Conservation (phyloP, 148 eudicot genomes). For the Spergularia marina region DNA sequence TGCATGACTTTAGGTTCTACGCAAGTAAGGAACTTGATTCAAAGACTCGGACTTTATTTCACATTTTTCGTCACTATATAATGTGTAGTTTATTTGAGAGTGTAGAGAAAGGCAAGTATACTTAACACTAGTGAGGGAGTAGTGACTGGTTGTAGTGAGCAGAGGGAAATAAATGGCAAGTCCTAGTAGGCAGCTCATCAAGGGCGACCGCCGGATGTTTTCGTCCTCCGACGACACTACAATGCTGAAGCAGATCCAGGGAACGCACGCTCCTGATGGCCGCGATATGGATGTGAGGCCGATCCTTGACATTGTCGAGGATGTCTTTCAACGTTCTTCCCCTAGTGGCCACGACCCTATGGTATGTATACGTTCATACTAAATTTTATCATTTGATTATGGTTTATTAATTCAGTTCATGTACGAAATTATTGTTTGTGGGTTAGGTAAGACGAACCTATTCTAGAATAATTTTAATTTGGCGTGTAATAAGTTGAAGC, state of each 20-base stretch:
- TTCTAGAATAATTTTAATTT: no score
- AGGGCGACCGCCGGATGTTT: conserved; percentile 60
- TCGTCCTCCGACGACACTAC: conserved; percentile 68
- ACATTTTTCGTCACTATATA: conserved; percentile 37
- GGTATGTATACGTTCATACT: conserved; percentile 28
- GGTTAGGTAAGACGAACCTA: no score
- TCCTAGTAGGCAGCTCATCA: conserved; percentile 40
- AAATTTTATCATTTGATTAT: not conserved
- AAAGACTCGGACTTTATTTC: conserved; percentile 24
- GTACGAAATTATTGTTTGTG: no score
- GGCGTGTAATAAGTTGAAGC: no score
- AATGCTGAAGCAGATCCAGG: conserved; percentile 68
- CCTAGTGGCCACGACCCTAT: conserved; percentile 41
- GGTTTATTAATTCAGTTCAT: no score
- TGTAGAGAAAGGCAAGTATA: conserved; percentile 10
- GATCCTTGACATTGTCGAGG: conserved; percentile 55
- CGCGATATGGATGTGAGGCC: conserved; percentile 64
- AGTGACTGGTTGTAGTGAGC: not conserved
- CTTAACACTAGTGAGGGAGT: not conserved
- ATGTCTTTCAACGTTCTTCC: conserved; percentile 45
- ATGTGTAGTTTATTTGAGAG: not conserved
- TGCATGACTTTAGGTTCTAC: conserved; percentile 39
- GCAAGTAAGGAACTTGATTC: conserved; percentile 92
- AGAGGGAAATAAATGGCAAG: conserved; percentile 14
- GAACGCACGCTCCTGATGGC: conserved; percentile 74